Conservation (phyloP, 2,329 filamentous ascomycete species). For the Xylaria hypoxylon region DNA sequence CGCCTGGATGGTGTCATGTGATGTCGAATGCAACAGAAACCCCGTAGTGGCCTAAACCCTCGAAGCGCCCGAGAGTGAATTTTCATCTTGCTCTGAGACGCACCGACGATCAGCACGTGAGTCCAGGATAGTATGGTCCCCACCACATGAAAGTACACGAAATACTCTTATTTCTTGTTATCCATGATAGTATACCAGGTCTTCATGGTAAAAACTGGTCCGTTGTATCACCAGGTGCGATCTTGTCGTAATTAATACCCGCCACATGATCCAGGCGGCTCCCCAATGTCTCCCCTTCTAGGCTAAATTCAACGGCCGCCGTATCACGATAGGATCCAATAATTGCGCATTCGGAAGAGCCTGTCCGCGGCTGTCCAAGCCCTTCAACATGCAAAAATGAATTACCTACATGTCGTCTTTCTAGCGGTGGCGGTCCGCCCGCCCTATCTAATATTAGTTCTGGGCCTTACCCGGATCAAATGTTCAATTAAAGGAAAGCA, state of each 20-base stretch:
- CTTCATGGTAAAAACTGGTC: slow-evolving; percentile 7
- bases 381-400: slow-evolving; percentile 27
- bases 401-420: slow-evolving; percentile 21
- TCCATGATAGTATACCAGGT: neutral
- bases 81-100: neutral
- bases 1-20: slow-evolving; percentile 1
- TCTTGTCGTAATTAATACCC: slow-evolving; percentile 1
- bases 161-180: neutral
- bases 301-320: slow-evolving; percentile 43
- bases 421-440: slow-evolving; percentile 39
- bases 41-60: neutral
- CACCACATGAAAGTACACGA: neutral
- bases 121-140: neutral
- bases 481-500: slow-evolving; percentile 33
- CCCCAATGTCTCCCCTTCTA: slow-evolving; percentile 30
- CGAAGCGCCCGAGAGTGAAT: neutral
- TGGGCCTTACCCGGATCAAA: slow-evolving; percentile 38
- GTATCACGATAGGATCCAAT: slow-evolving; percentile 29
- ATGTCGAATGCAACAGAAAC: neutral
- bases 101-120: neutral
- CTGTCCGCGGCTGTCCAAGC: slow-evolving; percentile 38
- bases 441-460: slow-evolving; percentile 45
- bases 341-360: slow-evolving; percentile 36
- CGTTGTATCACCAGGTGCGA: slow-evolving; percentile 9
- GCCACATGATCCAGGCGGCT: slow-evolving; percentile 10